A percentile compares a stretch with the other conserved stretches of the same genome.
Evolutionary conservation across 2,329 filamentous ascomycete genomes (phyloP).

Genomic region (Neospermospora avenae): DNA sequence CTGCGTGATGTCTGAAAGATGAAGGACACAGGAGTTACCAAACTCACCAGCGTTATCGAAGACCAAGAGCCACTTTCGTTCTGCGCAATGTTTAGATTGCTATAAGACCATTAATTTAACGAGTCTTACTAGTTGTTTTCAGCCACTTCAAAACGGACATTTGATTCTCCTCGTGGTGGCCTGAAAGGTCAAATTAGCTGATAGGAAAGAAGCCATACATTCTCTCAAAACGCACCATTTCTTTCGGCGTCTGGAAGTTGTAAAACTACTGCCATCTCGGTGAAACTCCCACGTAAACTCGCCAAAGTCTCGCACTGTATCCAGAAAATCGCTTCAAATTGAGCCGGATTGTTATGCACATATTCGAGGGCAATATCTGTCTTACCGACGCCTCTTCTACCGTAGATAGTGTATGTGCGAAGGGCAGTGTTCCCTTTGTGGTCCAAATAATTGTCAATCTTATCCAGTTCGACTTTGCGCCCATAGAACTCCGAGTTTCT

Average conservation of each 20-base stretch:
- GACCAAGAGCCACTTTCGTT: conserved; percentile 18
- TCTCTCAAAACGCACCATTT: too few species aligned
- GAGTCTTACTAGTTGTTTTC: conserved; percentile 20
- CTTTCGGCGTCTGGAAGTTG: conserved; percentile 27
- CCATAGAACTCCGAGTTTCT: conserved; percentile 24
- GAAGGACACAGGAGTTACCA: background rate
- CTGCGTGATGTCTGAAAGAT: too few species aligned
- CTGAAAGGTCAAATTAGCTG: too few species aligned
- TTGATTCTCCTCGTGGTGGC: conserved; percentile 22
- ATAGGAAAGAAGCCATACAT: too few species aligned
- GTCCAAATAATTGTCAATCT: conserved; percentile 17
- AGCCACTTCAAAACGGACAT: conserved; percentile 21
- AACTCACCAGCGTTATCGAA: conserved; percentile 24
- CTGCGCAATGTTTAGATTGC: background rate
- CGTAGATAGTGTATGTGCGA: conserved; percentile 29
- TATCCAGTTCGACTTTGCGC: conserved; percentile 23
- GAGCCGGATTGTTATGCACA: conserved; percentile 20
- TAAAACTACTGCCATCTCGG: conserved; percentile 27
- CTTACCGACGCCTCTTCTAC: conserved; percentile 30
- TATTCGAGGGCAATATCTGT: conserved; percentile 26
- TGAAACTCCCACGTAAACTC: conserved; percentile 30
- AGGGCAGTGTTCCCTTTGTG: background rate
- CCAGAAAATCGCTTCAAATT: conserved; percentile 33
- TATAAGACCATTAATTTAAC: too few species aligned
- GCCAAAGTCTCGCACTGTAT: conserved; percentile 28